Conservation (phyloP, 2,329 filamentous ascomycete species). For the Samsoniella hepiali region DNA sequence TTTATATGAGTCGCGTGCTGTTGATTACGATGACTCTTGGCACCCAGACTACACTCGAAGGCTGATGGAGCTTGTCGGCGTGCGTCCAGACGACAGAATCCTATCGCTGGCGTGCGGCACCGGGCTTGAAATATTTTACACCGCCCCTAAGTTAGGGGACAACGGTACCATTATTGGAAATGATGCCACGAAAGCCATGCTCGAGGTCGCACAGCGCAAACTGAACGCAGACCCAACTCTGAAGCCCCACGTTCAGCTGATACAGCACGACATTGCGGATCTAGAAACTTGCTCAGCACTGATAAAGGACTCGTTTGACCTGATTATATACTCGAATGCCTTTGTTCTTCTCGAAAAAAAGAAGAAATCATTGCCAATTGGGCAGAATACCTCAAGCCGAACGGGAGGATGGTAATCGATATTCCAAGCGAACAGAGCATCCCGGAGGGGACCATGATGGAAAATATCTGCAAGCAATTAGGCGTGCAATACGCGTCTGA, state of each 20-base stretch:
- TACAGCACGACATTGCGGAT: conserved; percentile 30
- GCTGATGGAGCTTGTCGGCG: conserved; percentile 28
- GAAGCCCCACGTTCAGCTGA: conserved; percentile 24
- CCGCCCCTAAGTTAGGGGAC: conserved; percentile 28
- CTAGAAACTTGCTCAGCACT: conserved; percentile 24
- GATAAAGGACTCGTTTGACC: conserved; percentile 26
- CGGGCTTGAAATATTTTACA: conserved; percentile 31
- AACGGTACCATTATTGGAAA: conserved; percentile 30
- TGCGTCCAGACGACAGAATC: conserved; percentile 28
- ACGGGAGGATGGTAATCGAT: conserved; percentile 31
- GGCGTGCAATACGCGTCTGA: conserved; percentile 24
- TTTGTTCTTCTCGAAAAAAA: not conserved
- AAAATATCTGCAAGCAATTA: conserved; percentile 26
- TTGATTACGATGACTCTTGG: conserved; percentile 33
- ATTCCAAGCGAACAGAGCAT: conserved; percentile 33
- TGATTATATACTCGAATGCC: not conserved
- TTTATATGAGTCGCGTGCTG: not conserved
- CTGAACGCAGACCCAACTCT: conserved; percentile 21
- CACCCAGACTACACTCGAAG: conserved; percentile 31
- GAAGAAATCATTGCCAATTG: conserved; percentile 26
- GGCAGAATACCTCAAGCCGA: conserved; percentile 28
- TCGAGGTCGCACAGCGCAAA: conserved; percentile 27
- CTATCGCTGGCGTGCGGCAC: conserved; percentile 36
- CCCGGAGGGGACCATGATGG: conserved; percentile 26
- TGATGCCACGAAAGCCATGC: conserved; percentile 33